Evolutionary conservation across 202 grass and related monocot genomes (phyloP), one percentile per base, ranked within the genome.

Genomic region (Thinopyrum obtusiflorum): DNA sequence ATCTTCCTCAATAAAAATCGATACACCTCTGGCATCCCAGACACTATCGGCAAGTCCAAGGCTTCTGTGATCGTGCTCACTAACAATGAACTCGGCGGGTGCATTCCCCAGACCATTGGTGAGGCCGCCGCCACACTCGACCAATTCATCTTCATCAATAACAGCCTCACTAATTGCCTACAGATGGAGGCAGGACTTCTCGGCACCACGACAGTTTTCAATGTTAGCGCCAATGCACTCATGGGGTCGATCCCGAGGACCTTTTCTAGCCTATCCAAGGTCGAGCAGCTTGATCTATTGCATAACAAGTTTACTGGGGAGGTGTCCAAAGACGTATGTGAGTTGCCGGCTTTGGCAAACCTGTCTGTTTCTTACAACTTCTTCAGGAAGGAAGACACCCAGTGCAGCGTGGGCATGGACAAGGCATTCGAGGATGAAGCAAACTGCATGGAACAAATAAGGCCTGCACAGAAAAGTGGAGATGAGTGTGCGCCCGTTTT

Each of bases 1-100:
- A 88, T 97, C 68, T 92, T 97, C 46, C 82, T 97, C 18, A 97
- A 97, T 65, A 78, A 92, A 79, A 94, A 94, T 33, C 88, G 86
- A 0, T 97, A 94, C 71, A 84, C 71, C 20, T 37, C 44, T 0
- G 55, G 83, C 8, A 97, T 97, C 64, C 94, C 92, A 2, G 84
- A 92, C 6, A 97, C 89, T 40, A 87, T 97, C 20, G 90, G 92
- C 55, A 76, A 84, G 77, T 80, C 92, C 0, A 88, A 31, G 24
- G 92, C 92, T 4, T 80, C 92, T 3, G 92, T 97, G 39, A 59
- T 97, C 42, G 92, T 97, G 11, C 84, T 94, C 6, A 90, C 94
- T 11, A 97, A 97, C 86, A 97, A 97, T 64, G 62, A 91, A 14
- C 86, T 94, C 9, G 82, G 79, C 12, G 94, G 94, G 1, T 97